phyloP scores from a whole-genome alignment of 768 basidiomycete species.

The Royoungia palumana region DNA sequence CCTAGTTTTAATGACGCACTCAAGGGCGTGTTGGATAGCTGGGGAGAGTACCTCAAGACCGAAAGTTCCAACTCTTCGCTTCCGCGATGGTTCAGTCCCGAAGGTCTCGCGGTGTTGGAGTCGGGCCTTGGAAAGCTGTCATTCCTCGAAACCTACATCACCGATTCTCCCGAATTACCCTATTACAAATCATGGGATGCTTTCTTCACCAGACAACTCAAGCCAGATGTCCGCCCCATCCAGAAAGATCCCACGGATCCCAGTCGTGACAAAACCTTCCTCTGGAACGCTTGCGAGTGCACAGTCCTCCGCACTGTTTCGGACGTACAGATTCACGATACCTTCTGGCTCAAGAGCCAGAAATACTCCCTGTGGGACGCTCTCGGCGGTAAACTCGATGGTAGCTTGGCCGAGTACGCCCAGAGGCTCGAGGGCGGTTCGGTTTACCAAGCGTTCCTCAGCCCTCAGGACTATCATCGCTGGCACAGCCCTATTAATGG shows the following conservation, averaged over 20 bases:
- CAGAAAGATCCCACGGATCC: too few species aligned
- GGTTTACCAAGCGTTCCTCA: conserved; percentile 55
- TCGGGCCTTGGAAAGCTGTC: too few species aligned
- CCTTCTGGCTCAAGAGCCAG: conserved; percentile 59
- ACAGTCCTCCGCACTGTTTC: conserved; percentile 33
- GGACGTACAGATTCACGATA: conserved; percentile 40
- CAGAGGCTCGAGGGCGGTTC: conserved; percentile 46
- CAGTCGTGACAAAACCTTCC: background rate
- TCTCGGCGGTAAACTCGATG: conserved; percentile 29
- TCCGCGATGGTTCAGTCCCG: too few species aligned
- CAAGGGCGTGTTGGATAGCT: too few species aligned
- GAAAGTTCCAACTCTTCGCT: too few species aligned
- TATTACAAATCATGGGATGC: conserved; percentile 40
- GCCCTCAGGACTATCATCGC: conserved; percentile 51
- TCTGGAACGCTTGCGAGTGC: conserved; percentile 55
- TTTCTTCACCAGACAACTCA: conserved; percentile 49
- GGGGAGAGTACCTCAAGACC: too few species aligned
- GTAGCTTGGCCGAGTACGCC: conserved; percentile 17
- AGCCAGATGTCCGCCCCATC: conserved; percentile 16
- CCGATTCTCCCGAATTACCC: too few species aligned
- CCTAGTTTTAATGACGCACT: too few species aligned
- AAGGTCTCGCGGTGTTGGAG: too few species aligned
- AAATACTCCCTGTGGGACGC: conserved; percentile 56
- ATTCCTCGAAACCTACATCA: too few species aligned
- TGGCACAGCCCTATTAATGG: conserved; percentile 58